phyloP scores from a whole-genome alignment of 352 stramenopile genomes.

The Globisporangium ultimum region DNA sequence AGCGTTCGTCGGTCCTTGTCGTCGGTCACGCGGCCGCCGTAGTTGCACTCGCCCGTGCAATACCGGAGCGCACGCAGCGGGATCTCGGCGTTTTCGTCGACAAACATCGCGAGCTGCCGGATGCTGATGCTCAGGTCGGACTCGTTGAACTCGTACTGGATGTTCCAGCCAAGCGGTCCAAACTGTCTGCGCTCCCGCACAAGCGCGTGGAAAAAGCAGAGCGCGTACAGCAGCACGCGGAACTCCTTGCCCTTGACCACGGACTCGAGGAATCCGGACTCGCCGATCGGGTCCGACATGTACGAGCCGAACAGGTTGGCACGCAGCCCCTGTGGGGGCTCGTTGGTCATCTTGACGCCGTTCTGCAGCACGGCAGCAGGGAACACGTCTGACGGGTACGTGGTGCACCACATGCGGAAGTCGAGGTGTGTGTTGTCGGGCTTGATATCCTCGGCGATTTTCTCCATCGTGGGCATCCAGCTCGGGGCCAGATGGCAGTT shows the following conservation, averaged over 20 bases:
- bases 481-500: slow-evolving; percentile 89
- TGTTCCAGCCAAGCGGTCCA: slow-evolving; percentile 94
- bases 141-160: slow-evolving; percentile 96
- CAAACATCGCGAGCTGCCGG: slow-evolving; percentile 90
- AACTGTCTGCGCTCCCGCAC: slow-evolving; percentile 92
- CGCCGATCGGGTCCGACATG: slow-evolving; percentile 88
- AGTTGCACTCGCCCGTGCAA: slow-evolving; percentile 85
- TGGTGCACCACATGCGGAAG: slow-evolving; percentile 94
- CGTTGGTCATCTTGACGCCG: slow-evolving; percentile 96
- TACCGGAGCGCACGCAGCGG: slow-evolving; percentile 75
- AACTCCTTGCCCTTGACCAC: slow-evolving; percentile 81
- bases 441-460: slow-evolving; percentile 86
- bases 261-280: slow-evolving; percentile 86
- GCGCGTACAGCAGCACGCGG: slow-evolving; percentile 83
- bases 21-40: slow-evolving; percentile 82
- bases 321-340: slow-evolving; percentile 89
- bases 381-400: slow-evolving; percentile 93
- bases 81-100: slow-evolving; percentile 89
- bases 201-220: slow-evolving; percentile 92
- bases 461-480: slow-evolving; percentile 94
- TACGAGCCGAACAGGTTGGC: slow-evolving; percentile 92
- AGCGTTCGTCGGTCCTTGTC: slow-evolving; percentile 82
- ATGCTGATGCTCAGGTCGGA: slow-evolving; percentile 92
- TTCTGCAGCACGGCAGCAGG: slow-evolving; percentile 93
- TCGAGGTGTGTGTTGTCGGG: slow-evolving; percentile 77